Base-by-base conservation (phyloP, 169 alveolate genomes). In the Plasmodium ovale region DNA sequence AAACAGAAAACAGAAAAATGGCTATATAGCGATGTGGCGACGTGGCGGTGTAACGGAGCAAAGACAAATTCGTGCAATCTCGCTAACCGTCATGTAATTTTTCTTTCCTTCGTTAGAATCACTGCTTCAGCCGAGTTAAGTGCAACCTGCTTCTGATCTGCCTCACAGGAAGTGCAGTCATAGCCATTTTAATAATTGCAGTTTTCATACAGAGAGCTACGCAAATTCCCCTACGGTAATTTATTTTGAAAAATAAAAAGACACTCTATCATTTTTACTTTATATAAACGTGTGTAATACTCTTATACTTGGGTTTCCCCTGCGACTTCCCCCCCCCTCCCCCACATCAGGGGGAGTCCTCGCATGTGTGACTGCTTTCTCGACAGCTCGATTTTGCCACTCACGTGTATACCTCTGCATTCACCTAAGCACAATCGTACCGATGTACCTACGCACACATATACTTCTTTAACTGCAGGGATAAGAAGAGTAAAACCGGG, bases 201-300 rank as follows among this genome's bases (percentile, higher is more conserved):
- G 33, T 74, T 53, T 14, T 59, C 10, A 59, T 59, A 42, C 88
- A 74, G 27, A 44, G 88, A 44, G 88, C 74, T 27, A 74, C 88
- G 2, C 39, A 59, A 29, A 16, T 74, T 21, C 88, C 72, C n/a
- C 21, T 74, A 19, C 58, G 33, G 64, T 59, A 59, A 42, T 14
- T 33, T 6, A 0, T 21, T 10, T 31, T 37, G 23, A 72, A 59
- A 39, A 54, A 53, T 1, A 23, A 27, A 21, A 19, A 0, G 0
- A 29, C 16, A 47, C 12, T 14, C 12, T 47, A 2, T 14, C 12
- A 47, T 14, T 54, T 9, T 3, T 12, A 2, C 14, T n/a, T n/a
- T 54, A 21, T 54, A 54, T 21, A 10, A 16, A 54, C n/a, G 7
- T 54, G 3, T 54, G 29, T 54, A 14, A 16, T 14, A 14, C 21